Evolutionary conservation across 1,284 basidiomycete species (phyloP).

Genomic region (Pseudozyma hubeiensis): DNA sequence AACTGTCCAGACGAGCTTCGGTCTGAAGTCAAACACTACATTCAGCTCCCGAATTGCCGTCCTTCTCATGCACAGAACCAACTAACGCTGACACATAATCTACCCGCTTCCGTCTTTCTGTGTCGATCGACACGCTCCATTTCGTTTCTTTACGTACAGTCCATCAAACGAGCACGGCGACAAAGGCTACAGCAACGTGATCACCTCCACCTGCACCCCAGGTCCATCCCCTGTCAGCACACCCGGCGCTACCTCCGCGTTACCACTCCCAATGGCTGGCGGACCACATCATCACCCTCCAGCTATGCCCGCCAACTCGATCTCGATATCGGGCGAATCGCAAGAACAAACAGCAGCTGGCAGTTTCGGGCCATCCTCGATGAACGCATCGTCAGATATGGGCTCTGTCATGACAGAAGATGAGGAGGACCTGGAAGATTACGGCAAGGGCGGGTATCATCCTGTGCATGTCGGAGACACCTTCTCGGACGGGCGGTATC

Average conservation of each 20-base stretch:
- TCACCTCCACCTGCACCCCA: conserved; percentile 55
- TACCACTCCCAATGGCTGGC: conserved; percentile 46
- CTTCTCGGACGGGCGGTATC: conserved; percentile 88
- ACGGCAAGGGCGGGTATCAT: conserved; percentile 78
- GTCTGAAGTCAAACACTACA: too few species aligned
- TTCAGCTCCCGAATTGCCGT: too few species aligned
- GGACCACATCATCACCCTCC: conserved; percentile 36
- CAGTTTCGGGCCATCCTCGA: conserved; percentile 46
- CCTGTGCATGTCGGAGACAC: conserved; percentile 94
- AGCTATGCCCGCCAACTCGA: conserved; percentile 34
- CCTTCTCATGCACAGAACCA: too few species aligned
- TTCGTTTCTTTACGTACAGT: conserved; percentile 4
- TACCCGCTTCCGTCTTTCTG: not conserved
- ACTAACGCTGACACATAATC: not conserved
- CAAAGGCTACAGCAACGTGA: conserved; percentile 51
- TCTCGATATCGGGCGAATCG: conserved; percentile 46
- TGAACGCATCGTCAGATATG: conserved; percentile 52
- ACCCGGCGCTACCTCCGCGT: conserved; percentile 40
- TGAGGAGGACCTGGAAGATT: conserved; percentile 70
- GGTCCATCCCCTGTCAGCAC: conserved; percentile 55
- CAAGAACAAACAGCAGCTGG: conserved; percentile 39
- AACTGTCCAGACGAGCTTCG: too few species aligned
- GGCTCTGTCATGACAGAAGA: conserved; percentile 69
- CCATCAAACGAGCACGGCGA: conserved; percentile 34
- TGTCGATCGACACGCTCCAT: not conserved